Evolutionary conservation across 805 yeast species (phyloP).

Genomic region (Ogataea ganodermae): DNA sequence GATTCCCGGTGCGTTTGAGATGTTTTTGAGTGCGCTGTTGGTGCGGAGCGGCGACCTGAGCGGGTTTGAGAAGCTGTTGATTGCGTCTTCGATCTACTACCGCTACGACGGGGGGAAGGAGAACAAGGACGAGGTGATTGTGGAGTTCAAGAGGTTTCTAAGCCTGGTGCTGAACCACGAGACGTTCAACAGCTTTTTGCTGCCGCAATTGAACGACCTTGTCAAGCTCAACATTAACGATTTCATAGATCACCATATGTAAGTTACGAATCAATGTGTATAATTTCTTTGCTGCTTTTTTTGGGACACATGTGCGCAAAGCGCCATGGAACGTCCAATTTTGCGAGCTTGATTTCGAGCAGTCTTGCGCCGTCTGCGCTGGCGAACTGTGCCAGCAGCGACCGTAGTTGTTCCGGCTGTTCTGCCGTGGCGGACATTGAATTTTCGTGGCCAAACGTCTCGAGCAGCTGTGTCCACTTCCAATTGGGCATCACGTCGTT

Average conservation of each 20-base stretch:
- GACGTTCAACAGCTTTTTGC: slow-evolving; percentile 27
- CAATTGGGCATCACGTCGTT: slow-evolving; percentile 82
- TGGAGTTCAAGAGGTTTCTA: slow-evolving; percentile 33
- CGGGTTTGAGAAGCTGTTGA: slow-evolving; percentile 20
- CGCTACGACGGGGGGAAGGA: slow-evolving; percentile 14
- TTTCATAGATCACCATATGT: slow-evolving; percentile 35
- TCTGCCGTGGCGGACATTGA: slow-evolving; percentile 36
- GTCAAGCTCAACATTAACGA: slow-evolving; percentile 34
- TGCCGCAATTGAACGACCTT: slow-evolving; percentile 32
- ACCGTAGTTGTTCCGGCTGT: slow-evolving; percentile 41
- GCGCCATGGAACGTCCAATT: slow-evolving; percentile 66
- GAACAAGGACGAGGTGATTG: slow-evolving; percentile 25
- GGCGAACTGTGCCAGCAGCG: slow-evolving; percentile 39
- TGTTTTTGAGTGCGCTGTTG: slow-evolving; percentile 12
- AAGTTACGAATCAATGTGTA: slow-evolving; percentile 1
- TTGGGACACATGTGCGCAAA: slow-evolving; percentile 43
- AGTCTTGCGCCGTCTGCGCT: slow-evolving; percentile 37
- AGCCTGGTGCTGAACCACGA: slow-evolving; percentile 30
- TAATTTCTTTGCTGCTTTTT: not conserved
- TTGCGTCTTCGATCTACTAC: slow-evolving; percentile 21
- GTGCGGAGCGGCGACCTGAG: slow-evolving; percentile 11
- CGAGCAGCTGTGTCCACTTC: slow-evolving; percentile 75
- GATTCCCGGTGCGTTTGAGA: slow-evolving; percentile 14
- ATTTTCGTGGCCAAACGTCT: slow-evolving; percentile 59
- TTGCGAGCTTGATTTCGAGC: slow-evolving; percentile 60